Percentiles rank a stretch among this genome's conserved stretches.
These are phyloP conservation scores for Fomitiporia mediterranea DNA, from an alignment of 1,284 basidiomycete genomes.

Conservation along the genomic window DNA sequence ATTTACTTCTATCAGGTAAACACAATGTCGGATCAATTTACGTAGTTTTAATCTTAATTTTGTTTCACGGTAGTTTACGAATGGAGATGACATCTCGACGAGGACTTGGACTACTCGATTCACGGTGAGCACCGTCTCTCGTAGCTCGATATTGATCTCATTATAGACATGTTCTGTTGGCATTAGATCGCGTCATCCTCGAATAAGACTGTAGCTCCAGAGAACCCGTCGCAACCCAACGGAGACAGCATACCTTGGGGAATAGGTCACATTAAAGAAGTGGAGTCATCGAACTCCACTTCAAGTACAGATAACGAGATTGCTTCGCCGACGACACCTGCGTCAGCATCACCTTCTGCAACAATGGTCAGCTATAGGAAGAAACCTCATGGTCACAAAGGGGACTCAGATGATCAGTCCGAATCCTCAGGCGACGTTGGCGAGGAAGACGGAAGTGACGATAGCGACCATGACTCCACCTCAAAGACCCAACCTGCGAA, in stretches of 20 bases:
- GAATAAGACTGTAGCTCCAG: constrained; percentile 28
- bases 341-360: neutral
- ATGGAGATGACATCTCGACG: constrained; percentile 27
- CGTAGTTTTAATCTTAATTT: neutral
- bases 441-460: neutral
- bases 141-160: neutral
- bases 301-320: neutral
- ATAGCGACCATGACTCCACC: neutral
- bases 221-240: constrained; percentile 31
- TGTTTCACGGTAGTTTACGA: constrained; percentile 29
- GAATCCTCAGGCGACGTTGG: neutral
- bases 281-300: neutral
- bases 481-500: constrained; percentile 6
- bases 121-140: constrained; percentile 27
- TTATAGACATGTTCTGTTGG: neutral
- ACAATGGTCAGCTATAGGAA: neutral
- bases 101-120: constrained; percentile 38
- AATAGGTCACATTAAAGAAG: constrained; percentile 20
- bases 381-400: neutral
- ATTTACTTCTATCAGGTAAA: constrained; percentile 40
- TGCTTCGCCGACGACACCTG: neutral
- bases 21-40: neutral
- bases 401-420: neutral
- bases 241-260: constrained; percentile 34
- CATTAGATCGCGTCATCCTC: constrained; percentile 30